Percentiles rank a stretch among this genome's conserved stretches.
Conservation (phyloP, 495 filamentous ascomycete species). For the Neurospora sp. region DNA sequence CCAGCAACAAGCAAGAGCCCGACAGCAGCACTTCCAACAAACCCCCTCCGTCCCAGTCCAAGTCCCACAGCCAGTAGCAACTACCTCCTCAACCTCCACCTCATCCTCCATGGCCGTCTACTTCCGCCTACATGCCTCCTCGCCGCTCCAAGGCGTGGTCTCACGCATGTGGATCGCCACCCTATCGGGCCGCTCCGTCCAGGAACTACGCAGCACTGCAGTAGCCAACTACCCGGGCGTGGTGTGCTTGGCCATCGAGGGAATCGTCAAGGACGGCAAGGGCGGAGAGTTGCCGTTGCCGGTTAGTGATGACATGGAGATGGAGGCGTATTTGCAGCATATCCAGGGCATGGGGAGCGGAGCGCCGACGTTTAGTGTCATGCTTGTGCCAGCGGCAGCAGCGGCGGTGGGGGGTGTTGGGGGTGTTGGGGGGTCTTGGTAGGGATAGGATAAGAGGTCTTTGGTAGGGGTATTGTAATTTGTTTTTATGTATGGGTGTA, state of each 20-base stretch:
- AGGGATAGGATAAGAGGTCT: neutral
- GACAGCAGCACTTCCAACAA: neutral
- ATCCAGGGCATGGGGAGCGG: conserved; percentile 40
- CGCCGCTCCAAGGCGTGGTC: conserved; percentile 32
- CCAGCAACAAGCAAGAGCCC: neutral
- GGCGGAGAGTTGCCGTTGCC: neutral
- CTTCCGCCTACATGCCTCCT: conserved; percentile 52
- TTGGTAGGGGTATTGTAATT: neutral
- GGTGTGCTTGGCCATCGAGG: conserved; percentile 50
- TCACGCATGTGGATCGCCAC: conserved; percentile 53
- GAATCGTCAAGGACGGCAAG: conserved; percentile 44
- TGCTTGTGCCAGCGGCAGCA: conserved; percentile 8
- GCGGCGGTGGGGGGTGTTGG: neutral
- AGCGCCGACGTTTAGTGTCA: conserved; percentile 58
- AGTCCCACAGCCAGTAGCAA: neutral
- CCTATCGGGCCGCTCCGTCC: conserved; percentile 42
- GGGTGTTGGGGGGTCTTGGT: conserved; percentile 1
- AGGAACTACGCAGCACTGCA: conserved; percentile 46
- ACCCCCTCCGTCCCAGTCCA: neutral
- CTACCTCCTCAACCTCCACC: neutral
- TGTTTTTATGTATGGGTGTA: neutral
- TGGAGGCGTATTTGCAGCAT: conserved; percentile 27
- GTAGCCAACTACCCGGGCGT: conserved; percentile 45
- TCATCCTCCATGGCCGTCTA: conserved; percentile 42
- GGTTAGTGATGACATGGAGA: neutral